Evolutionary conservation across 345 rosid genomes (phyloP).

Genomic region (Toxicodendron radicans): DNA sequence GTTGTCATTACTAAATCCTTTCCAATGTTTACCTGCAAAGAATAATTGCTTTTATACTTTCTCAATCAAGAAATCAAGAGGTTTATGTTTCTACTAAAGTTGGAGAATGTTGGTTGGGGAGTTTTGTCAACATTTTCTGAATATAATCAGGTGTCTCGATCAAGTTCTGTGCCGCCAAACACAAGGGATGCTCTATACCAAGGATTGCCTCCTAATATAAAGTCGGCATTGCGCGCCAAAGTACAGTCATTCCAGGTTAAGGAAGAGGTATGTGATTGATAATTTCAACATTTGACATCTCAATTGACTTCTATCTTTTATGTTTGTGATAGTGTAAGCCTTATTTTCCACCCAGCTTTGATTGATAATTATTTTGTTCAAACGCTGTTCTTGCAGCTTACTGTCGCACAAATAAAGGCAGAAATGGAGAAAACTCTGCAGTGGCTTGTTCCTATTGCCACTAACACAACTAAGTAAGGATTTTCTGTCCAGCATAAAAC

Average conservation of each 20-base stretch:
- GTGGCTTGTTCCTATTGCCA: conserved; percentile 95
- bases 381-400: conserved; percentile 52
- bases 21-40: not conserved
- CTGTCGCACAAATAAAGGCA: conserved; percentile 76
- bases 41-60: not conserved
- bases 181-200: conserved; percentile 95
- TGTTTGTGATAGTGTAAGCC: not conserved
- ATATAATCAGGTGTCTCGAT: conserved; percentile 75
- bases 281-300: conserved; percentile 5
- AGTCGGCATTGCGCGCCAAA: conserved; percentile 76
- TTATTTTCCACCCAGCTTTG: not conserved
- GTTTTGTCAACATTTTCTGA: conserved; percentile 1
- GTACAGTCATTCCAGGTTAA: conserved; percentile 63
- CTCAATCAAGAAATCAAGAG: not conserved
- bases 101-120: not conserved
- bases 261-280: conserved; percentile 63
- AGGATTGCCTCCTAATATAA: conserved; percentile 84
- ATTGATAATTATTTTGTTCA: conserved; percentile 1
- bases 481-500: not conserved
- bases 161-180: conserved; percentile 90
- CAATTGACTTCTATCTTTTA: not conserved
- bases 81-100: not conserved
- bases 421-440: conserved; percentile 87
- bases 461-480: conserved; percentile 86
- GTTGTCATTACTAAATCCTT: no score